Percentiles rank a stretch among this genome's conserved stretches.
phyloP scores from a whole-genome alignment of 2,329 filamentous ascomycete genomes.

The Colletotrichum tropicale region DNA sequence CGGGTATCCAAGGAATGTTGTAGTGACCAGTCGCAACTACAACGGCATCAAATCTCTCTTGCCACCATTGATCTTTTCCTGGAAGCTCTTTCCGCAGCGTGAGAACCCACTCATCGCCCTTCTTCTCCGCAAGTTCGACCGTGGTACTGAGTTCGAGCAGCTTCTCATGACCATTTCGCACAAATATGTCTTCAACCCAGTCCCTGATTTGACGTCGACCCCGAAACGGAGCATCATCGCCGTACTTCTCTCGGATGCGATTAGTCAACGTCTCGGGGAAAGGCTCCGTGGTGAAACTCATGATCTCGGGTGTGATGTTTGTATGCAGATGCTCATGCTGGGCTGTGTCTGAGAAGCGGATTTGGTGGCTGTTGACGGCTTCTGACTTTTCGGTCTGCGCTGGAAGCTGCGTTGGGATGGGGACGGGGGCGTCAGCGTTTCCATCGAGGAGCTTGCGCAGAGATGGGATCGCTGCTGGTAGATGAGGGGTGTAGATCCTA shows the following conservation, averaged over 20 bases:
- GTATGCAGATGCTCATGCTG: slow-evolving; percentile 64
- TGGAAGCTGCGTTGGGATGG: slow-evolving; percentile 47
- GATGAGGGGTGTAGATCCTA: slow-evolving; percentile 37
- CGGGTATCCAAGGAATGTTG: slow-evolving; percentile 42
- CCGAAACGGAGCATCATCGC: slow-evolving; percentile 57
- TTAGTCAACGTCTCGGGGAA: slow-evolving; percentile 45
- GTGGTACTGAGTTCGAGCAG: slow-evolving; percentile 57
- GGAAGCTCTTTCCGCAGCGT: slow-evolving; percentile 48
- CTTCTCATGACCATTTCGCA: slow-evolving; percentile 28
- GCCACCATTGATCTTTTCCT: slow-evolving; percentile 42
- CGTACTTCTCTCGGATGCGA: slow-evolving; percentile 50
- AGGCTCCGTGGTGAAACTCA: slow-evolving; percentile 60
- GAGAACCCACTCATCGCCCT: slow-evolving; percentile 49
- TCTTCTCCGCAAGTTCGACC: slow-evolving; percentile 57
- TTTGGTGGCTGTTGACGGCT: slow-evolving; percentile 35
- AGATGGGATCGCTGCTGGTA: slow-evolving; percentile 32
- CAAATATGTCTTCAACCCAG: slow-evolving; percentile 49
- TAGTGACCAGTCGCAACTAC: slow-evolving; percentile 47
- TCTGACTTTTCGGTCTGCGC: slow-evolving; percentile 40
- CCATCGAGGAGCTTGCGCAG: slow-evolving; percentile 40
- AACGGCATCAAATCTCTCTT: slow-evolving; percentile 43
- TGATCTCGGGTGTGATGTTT: slow-evolving; percentile 59
- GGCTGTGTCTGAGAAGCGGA: slow-evolving; percentile 55
- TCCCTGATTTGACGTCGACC: slow-evolving; percentile 59
- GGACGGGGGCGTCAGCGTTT: slow-evolving; percentile 46